A percentile compares a stretch with the other conserved stretches of the same genome.
Evolutionary conservation across 345 rosid species (phyloP).

Genomic region (Linum trigynum): DNA sequence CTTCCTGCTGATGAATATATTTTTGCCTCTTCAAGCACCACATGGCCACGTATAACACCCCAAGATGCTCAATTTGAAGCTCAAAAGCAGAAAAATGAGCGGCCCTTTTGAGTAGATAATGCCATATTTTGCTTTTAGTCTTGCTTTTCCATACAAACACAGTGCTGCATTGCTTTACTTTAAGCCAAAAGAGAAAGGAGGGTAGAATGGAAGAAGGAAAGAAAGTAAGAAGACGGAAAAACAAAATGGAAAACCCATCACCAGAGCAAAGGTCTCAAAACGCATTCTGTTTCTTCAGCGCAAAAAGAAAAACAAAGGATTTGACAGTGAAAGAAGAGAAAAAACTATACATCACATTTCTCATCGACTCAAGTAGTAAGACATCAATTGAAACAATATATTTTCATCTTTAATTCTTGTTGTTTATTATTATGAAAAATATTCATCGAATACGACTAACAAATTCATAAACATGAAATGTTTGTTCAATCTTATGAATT

Average conservation of each 20-base stretch:
- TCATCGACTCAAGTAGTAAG: too few species aligned
- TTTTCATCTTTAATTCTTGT: too few species aligned
- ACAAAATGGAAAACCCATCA: background rate
- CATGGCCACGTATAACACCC: too few species aligned
- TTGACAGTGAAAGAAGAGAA: conserved; percentile 35
- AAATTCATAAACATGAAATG: too few species aligned
- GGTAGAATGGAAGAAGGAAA: background rate
- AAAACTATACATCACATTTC: conserved; percentile 9
- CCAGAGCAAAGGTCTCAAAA: too few species aligned
- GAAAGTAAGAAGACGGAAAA: background rate
- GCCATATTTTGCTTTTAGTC: conserved; percentile 55
- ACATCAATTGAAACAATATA: too few species aligned
- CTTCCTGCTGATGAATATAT: conserved; percentile 16
- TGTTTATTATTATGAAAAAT: too few species aligned
- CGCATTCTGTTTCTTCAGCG: conserved; percentile 8
- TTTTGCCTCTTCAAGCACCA: conserved; percentile 18
- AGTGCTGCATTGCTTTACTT: conserved; percentile 34
- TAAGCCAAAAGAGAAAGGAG: conserved; percentile 27
- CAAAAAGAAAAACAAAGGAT: conserved; percentile 14
- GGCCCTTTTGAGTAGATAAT: conserved; percentile 63
- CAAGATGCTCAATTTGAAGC: conserved; percentile 46
- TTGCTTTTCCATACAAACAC: conserved; percentile 23
- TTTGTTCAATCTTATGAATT: too few species aligned
- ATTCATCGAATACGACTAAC: too few species aligned
- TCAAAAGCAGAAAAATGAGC: conserved; percentile 43